Conservation (phyloP, 768 basidiomycete genomes). For the Boletus insuetus region DNA sequence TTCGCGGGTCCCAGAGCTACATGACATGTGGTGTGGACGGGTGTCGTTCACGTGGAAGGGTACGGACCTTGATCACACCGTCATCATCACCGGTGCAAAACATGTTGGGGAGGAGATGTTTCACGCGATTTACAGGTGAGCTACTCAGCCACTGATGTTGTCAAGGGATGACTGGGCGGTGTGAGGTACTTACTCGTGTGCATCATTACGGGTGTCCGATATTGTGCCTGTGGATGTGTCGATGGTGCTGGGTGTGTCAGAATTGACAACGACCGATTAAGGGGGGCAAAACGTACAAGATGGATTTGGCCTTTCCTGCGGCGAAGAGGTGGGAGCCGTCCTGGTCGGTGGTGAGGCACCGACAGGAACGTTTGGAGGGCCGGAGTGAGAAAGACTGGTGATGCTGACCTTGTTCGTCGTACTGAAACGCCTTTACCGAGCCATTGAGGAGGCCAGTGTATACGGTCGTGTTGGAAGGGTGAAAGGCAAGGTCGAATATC, state of each 20-base stretch:
- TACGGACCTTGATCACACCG: conserved; percentile 81
- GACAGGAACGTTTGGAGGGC: conserved; percentile 82
- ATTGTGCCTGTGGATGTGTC: conserved; percentile 60
- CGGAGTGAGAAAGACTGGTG: conserved; percentile 56
- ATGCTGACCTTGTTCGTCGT: conserved; percentile 67
- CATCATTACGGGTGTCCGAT: conserved; percentile 45
- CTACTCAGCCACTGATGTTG: conserved; percentile 44
- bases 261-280: not conserved
- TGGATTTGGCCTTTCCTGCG: conserved; percentile 76
- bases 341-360: conserved; percentile 63
- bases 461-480: conserved; percentile 68
- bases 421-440: conserved; percentile 76
- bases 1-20: conserved; percentile 89
- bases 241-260: conserved; percentile 48
- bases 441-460: conserved; percentile 82
- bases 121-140: conserved; percentile 83
- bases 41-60: not conserved
- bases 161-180: conserved; percentile 23
- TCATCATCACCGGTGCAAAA: conserved; percentile 91
- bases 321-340: conserved; percentile 72
- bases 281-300: conserved; percentile 57
- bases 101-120: conserved; percentile 64
- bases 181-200: conserved; percentile 62
- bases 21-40: not conserved
- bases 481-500: conserved; percentile 88